A percentile compares a stretch with the other conserved stretches of the same genome.
Conservation (phyloP, 2,329 filamentous ascomycete species). For the Neurospora sp. region DNA sequence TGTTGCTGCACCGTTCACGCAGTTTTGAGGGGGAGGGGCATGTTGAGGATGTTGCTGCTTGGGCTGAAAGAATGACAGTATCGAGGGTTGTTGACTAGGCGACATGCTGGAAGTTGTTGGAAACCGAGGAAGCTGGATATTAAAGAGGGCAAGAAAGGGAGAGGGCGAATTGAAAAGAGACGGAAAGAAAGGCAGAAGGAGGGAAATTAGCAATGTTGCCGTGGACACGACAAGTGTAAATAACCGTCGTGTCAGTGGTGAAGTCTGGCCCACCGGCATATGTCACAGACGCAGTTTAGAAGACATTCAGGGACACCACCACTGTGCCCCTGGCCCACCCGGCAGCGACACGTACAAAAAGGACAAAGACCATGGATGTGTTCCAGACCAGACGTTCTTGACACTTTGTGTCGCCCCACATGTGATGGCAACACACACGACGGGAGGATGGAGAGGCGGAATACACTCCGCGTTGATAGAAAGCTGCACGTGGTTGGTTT, state of each 20-base stretch:
- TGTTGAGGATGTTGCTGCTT: conserved; percentile 29
- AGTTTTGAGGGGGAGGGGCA: conserved; percentile 20
- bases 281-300: not conserved
- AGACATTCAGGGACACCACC: not conserved
- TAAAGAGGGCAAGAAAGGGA: not conserved
- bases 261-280: not conserved
- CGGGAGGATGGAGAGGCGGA: not conserved
- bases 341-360: not conserved
- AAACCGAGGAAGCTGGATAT: not conserved
- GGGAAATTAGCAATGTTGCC: not conserved
- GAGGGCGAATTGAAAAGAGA: not conserved
- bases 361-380: not conserved
- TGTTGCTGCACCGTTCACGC: conserved; percentile 15
- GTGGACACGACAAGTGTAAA: not conserved
- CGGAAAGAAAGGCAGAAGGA: not conserved
- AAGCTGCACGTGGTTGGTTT: not conserved
- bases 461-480: not conserved
- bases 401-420: not conserved
- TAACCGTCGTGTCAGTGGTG: not conserved
- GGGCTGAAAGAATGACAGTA: conserved; percentile 53
- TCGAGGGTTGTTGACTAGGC: conserved; percentile 41
- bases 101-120: conserved; percentile 20
- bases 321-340: not conserved
- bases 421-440: not conserved
- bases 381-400: not conserved